A percentile compares a stretch with the other conserved stretches of the same genome.
Conservation (phyloP, 1,284 basidiomycete genomes). For the Trichosporon inkin region DNA sequence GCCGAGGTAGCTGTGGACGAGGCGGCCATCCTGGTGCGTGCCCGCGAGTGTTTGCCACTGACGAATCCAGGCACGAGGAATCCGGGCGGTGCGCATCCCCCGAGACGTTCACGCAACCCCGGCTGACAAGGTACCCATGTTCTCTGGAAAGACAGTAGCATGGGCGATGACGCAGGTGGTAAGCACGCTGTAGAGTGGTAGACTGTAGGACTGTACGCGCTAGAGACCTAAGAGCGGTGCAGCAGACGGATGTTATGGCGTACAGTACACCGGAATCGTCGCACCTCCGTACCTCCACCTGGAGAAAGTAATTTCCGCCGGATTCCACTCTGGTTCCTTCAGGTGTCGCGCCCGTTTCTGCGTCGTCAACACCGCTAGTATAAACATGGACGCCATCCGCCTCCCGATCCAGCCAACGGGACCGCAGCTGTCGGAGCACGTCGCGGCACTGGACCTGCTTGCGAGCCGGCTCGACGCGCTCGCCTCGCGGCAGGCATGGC, state of each 20-base stretch:
- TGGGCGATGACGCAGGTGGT: slow-evolving; percentile 42
- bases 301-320: not conserved
- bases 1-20: slow-evolving; percentile 63
- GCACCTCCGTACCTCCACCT: not conserved
- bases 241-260: not conserved
- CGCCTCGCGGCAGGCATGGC: slow-evolving; percentile 26
- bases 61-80: slow-evolving; percentile 31
- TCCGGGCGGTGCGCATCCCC: slow-evolving; percentile 39
- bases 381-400: slow-evolving; percentile 10
- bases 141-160: slow-evolving; percentile 37
- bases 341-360: not conserved
- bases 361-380: not conserved
- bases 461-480: slow-evolving; percentile 28
- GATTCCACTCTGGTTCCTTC: not conserved
- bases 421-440: slow-evolving; percentile 29
- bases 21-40: slow-evolving; percentile 60
- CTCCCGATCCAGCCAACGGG: slow-evolving; percentile 31
- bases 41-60: not conserved
- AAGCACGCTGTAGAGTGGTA: not conserved
- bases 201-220: not conserved
- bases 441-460: slow-evolving; percentile 33
- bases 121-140: slow-evolving; percentile 31
- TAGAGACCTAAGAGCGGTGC: not conserved
- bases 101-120: slow-evolving; percentile 18
- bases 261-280: not conserved